Evolutionary conservation across 805 yeast species (phyloP).

Genomic region (Teunomyces pallodes): DNA sequence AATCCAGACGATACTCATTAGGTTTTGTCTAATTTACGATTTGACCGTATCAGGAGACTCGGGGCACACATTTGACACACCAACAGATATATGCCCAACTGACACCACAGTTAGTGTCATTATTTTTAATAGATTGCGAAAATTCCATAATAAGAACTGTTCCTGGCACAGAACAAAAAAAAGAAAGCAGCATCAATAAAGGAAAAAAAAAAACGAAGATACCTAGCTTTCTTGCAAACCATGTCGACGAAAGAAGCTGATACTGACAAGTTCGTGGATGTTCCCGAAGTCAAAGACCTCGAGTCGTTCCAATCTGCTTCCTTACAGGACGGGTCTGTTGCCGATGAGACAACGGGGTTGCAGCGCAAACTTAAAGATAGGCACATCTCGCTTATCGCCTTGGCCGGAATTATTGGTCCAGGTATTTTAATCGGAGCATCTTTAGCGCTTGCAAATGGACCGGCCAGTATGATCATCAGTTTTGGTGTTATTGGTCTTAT

Average conservation of each 20-base stretch:
- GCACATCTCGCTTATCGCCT: conserved; percentile 49
- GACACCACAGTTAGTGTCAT: too few species aligned
- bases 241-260: background rate
- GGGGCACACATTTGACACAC: too few species aligned
- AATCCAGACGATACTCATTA: too few species aligned
- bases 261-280: background rate
- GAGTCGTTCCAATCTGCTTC: background rate
- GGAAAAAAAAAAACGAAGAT: background rate
- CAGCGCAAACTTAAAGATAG: conserved; percentile 39
- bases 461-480: conserved; percentile 52
- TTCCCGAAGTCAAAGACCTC: background rate
- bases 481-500: conserved; percentile 52
- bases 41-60: too few species aligned
- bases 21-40: too few species aligned
- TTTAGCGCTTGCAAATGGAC: conserved; percentile 48
- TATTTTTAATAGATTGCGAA: too few species aligned
- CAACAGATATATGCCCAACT: too few species aligned
- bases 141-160: too few species aligned
- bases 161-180: background rate
- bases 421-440: conserved; percentile 57
- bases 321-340: conserved; percentile 5
- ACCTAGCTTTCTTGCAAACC: background rate
- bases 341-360: conserved; percentile 10
- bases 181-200: background rate
- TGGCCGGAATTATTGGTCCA: conserved; percentile 62